Base-by-base conservation (phyloP, 306 rosid species). In the Cucurbita pepo region DNA sequence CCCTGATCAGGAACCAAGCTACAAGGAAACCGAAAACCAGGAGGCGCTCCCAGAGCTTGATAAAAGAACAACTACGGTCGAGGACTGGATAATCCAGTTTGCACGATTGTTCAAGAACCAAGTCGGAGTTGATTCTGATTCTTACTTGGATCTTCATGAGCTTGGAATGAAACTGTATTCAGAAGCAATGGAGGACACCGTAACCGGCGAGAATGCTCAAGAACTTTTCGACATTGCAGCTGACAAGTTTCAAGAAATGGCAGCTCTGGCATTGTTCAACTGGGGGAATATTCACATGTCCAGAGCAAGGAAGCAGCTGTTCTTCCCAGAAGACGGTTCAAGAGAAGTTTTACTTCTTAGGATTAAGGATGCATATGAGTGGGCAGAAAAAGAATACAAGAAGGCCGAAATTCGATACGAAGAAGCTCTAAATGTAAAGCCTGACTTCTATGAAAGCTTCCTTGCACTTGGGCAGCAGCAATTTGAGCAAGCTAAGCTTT, bases 241-340 rank as follows among this genome's bases (percentile, higher is more conserved):
- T 1, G 89, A 86, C 70, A 93, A 85, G 76, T 93, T 93, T 82
- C 97, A 93, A 79, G 98, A 93, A 86, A 93, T 90, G 96, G 82
- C 89, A 15, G 96, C 98, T 76, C 77, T 93, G 83, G 96, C 98
- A 25, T 77, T 90, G 80, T 90, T 93, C 69, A 93, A 93, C 71
- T 90, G 93, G 98, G 98, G 98, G 64, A 93, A 83, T 77, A 93
- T 93, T 73, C 96, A 93, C 81, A 77, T 87, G 93, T 88, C 89
- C 43, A 87, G 55, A 81, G 98, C 91, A 2, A 90, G 98, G 86
- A 93, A 82, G 85, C 72, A 74, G 30, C 85, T 85, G 10, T 73
- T 79, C 69, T 53, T 75, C 40, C 71, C 90, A 1, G 97, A 93
- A 56, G 93, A 90, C 8, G 83, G 83, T 22, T 73, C 79, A 5